A percentile compares a stretch with the other conserved stretches of the same genome.
These are phyloP conservation scores for Beauveria brongniartii DNA, from an alignment of 2,329 filamentous ascomycete species.

Conservation along the genomic window DNA sequence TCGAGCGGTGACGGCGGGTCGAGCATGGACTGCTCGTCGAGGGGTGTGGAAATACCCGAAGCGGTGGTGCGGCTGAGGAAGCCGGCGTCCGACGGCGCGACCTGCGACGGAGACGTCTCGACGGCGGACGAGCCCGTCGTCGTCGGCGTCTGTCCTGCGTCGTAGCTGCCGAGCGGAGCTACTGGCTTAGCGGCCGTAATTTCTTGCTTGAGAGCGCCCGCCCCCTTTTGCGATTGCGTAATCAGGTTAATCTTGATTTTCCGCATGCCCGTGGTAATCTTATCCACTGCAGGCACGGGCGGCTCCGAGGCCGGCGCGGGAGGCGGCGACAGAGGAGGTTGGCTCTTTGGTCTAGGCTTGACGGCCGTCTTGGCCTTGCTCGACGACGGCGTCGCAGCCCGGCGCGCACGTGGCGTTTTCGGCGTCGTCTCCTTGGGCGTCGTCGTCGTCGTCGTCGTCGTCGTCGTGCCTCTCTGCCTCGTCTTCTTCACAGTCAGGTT, in stretches of 20 bases:
- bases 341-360: conserved; percentile 10
- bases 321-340: background rate
- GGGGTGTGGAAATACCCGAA: conserved; percentile 16
- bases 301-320: conserved; percentile 7
- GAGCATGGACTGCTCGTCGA: background rate
- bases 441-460: conserved; percentile 13
- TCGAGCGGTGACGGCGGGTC: conserved; percentile 9
- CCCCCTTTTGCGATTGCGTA: conserved; percentile 50
- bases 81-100: conserved; percentile 16
- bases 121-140: background rate
- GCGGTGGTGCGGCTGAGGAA: conserved; percentile 19
- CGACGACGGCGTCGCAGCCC: conserved; percentile 10
- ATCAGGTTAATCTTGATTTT: conserved; percentile 56
- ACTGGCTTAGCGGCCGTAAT: background rate
- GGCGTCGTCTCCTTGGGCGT: conserved; percentile 28
- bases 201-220: conserved; percentile 17
- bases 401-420: conserved; percentile 10
- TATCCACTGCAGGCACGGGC: conserved; percentile 31
- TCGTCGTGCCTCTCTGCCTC: conserved; percentile 34
- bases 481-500: conserved; percentile 51
- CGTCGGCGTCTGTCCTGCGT: background rate
- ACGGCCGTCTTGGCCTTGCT: conserved; percentile 14
- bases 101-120: conserved; percentile 9
- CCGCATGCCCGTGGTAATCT: conserved; percentile 50
- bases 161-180: background rate